These are phyloP conservation scores for Penicillium steckii DNA, from an alignment of 495 filamentous ascomycete genomes.

Conservation along the genomic window DNA sequence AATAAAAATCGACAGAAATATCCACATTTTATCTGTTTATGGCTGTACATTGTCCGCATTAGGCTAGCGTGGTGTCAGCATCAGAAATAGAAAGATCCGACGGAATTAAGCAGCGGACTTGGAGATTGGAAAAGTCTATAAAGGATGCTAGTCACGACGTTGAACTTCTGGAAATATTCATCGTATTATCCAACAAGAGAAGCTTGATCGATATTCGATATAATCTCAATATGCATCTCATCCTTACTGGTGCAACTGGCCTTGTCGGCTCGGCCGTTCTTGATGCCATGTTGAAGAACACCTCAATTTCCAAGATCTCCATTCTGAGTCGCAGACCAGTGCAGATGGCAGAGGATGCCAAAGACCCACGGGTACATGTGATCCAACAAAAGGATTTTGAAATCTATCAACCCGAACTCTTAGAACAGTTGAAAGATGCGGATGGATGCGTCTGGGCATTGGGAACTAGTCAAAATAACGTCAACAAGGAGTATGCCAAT, in stretches of 20 bases:
- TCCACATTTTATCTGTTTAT: background rate
- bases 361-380: conserved; percentile 53
- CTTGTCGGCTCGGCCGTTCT: conserved; percentile 66
- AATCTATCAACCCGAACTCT: conserved; percentile 50
- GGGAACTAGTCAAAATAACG: conserved; percentile 57
- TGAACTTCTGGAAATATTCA: no score
- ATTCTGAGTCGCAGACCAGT: conserved; percentile 67
- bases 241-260: conserved; percentile 74
- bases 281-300: conserved; percentile 59
- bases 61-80: background rate
- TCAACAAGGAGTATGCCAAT: conserved; percentile 55
- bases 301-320: conserved; percentile 58
- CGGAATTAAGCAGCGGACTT: conserved; percentile 1
- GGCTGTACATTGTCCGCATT: background rate
- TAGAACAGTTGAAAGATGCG: conserved; percentile 61
- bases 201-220: no score
- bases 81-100: background rate
- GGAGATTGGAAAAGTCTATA: background rate
- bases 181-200: no score
- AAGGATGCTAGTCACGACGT: no score
- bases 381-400: conserved; percentile 66
- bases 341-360: conserved; percentile 57
- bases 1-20: background rate
- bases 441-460: conserved; percentile 70
- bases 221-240: conserved; percentile 68